A percentile compares a stretch with the other conserved stretches of the same genome.
Evolutionary conservation across 257 asterid genomes (phyloP).

Genomic region (Solanum etuberosum): DNA sequence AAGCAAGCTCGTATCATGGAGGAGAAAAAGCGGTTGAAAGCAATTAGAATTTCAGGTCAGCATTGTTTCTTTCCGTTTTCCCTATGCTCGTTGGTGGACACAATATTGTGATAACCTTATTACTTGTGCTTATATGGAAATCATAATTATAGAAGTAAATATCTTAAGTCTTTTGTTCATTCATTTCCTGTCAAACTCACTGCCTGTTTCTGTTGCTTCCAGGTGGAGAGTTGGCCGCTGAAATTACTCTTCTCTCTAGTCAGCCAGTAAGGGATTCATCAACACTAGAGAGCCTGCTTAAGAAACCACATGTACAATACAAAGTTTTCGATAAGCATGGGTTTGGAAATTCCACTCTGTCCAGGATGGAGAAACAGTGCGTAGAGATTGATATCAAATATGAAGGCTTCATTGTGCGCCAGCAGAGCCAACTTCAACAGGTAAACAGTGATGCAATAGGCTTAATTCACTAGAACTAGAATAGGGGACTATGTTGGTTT

Average conservation of each 20-base stretch:
- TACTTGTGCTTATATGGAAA: neutral
- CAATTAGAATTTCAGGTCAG: constrained; percentile 65
- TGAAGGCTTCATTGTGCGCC: constrained; percentile 90
- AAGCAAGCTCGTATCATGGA: constrained; percentile 72
- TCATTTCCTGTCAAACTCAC: neutral
- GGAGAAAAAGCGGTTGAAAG: constrained; percentile 78
- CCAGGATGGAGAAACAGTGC: constrained; percentile 76
- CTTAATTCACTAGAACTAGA: neutral
- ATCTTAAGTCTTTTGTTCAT: neutral
- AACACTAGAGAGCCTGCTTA: constrained; percentile 83
- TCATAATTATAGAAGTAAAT: neutral
- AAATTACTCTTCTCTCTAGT: constrained; percentile 47
- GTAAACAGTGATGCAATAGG: constrained; percentile 16
- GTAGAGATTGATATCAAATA: constrained; percentile 91
- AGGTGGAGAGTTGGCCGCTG: constrained; percentile 87
- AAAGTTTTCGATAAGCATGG: constrained; percentile 82
- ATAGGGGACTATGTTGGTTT: neutral
- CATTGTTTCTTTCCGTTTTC: neutral
- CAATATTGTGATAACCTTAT: neutral
- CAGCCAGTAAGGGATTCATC: constrained; percentile 85
- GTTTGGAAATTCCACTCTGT: constrained; percentile 59
- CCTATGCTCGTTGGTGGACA: neutral
- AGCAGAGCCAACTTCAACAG: constrained; percentile 87
- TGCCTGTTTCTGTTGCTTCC: neutral
- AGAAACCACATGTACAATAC: constrained; percentile 88